Evolutionary conservation across 2,329 filamentous ascomycete genomes (phyloP).

Genomic region (Metarhizium guizhouense): DNA sequence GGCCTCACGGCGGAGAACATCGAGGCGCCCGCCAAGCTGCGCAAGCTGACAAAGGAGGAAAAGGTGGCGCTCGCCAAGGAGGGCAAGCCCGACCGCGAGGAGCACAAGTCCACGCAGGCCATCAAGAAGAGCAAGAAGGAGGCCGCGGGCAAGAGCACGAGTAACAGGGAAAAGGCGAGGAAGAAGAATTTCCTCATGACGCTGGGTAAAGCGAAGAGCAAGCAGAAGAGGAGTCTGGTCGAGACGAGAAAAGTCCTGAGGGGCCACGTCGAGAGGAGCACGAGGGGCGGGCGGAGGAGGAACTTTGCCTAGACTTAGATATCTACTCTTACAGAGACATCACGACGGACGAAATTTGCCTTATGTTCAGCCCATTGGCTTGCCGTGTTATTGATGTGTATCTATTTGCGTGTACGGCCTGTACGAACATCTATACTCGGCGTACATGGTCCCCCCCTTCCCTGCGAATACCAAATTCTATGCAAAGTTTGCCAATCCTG

Average conservation of each 20-base stretch:
- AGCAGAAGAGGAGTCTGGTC: constrained; percentile 88
- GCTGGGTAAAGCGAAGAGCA: constrained; percentile 86
- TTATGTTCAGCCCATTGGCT: too few relatives aligned
- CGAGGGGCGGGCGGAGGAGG: constrained; percentile 72
- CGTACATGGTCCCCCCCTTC: too few relatives aligned
- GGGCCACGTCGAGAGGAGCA: constrained; percentile 73
- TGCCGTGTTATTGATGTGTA: too few relatives aligned
- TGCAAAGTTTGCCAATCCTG: too few relatives aligned
- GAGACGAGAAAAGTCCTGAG: constrained; percentile 74
- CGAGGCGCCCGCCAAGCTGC: constrained; percentile 71
- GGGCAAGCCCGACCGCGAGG: constrained; percentile 65
- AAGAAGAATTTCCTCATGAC: constrained; percentile 99
- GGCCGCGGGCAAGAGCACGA: constrained; percentile 85
- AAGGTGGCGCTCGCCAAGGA: constrained; percentile 74
- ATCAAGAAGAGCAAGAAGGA: constrained; percentile 81
- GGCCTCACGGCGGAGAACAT: constrained; percentile 86
- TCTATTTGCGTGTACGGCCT: too few relatives aligned
- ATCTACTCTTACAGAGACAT: not conserved
- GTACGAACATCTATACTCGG: too few relatives aligned
- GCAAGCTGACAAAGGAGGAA: constrained; percentile 85
- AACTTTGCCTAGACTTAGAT: constrained; percentile 36
- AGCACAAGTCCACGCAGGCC: constrained; percentile 81
- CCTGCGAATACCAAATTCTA: too few relatives aligned
- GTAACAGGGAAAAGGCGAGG: constrained; percentile 91
- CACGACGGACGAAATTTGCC: too few relatives aligned